Evolutionary conservation across 164 flowering plant genomes (phyloP).

Genomic region (Magnolia officinalis): DNA sequence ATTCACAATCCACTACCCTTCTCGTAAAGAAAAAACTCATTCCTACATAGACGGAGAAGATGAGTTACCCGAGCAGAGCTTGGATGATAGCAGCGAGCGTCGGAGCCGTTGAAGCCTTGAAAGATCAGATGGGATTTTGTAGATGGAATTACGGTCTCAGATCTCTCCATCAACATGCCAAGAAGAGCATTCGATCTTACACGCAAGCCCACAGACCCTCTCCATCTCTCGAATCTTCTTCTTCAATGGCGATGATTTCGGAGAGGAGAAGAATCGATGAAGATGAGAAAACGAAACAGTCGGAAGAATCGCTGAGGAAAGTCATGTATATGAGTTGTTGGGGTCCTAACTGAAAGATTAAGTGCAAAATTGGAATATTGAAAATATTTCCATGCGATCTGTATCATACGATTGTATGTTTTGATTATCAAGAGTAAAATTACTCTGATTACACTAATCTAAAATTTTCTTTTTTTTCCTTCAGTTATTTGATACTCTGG

Average conservation of each 20-base stretch:
- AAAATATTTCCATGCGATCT: too few relatives aligned
- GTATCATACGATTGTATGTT: too few relatives aligned
- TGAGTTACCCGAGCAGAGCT: not conserved
- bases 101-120: not conserved
- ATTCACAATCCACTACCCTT: not conserved
- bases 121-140: not conserved
- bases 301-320: slow-evolving; percentile 6
- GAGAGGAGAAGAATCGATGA: not conserved
- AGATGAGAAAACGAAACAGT: not conserved
- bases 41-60: not conserved
- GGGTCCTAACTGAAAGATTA: slow-evolving; percentile 38
- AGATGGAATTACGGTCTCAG: not conserved
- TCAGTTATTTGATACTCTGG: too few relatives aligned
- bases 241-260: not conserved
- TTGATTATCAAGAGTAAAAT: too few relatives aligned
- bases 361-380: too few relatives aligned
- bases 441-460: too few relatives aligned
- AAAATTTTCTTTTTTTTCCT: too few relatives aligned
- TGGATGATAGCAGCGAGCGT: not conserved
- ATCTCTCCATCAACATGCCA: not conserved
- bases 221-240: not conserved
- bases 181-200: not conserved
- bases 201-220: not conserved
- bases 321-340: slow-evolving; percentile 52
- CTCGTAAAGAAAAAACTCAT: too few relatives aligned